Conservation (phyloP, 2,329 filamentous ascomycete species). For the Fusarium sp. region DNA sequence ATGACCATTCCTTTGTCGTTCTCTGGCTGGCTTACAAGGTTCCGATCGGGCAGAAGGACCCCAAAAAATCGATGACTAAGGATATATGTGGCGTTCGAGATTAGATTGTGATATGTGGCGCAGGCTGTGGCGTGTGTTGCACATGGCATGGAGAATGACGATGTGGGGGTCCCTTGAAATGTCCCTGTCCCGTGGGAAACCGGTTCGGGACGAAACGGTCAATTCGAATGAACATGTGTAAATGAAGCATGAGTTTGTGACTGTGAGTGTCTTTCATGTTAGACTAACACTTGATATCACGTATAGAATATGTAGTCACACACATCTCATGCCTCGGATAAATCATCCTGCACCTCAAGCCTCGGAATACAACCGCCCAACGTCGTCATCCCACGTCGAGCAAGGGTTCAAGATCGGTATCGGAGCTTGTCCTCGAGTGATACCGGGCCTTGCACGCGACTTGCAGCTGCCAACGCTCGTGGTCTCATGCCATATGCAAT, state of each 20-base stretch:
- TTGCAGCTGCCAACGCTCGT: slow-evolving; percentile 4
- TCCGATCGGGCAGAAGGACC: slow-evolving; percentile 30
- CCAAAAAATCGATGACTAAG: slow-evolving; percentile 5
- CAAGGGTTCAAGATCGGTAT: slow-evolving; percentile 32
- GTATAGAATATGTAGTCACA: background rate
- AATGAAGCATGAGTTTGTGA: background rate
- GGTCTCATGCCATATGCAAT: slow-evolving; percentile 19
- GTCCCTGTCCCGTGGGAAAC: slow-evolving; percentile 39
- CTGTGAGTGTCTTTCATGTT: background rate
- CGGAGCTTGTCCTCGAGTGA: slow-evolving; percentile 25
- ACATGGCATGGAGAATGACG: slow-evolving; percentile 1
- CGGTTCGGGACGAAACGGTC: slow-evolving; percentile 40
- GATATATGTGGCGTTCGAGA: background rate
- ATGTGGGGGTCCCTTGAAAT: slow-evolving; percentile 33
- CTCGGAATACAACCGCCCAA: slow-evolving; percentile 7
- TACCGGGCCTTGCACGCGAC: slow-evolving; percentile 19
- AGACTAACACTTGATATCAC: background rate
- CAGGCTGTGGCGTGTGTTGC: background rate
- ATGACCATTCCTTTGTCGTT: slow-evolving; percentile 43
- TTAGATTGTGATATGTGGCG: background rate
- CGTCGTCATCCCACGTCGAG: slow-evolving; percentile 33
- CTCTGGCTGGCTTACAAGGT: slow-evolving; percentile 23
- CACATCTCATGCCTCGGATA: slow-evolving; percentile 12
- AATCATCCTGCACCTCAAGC: background rate
- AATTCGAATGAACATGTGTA: slow-evolving; percentile 4